phyloP scores from a whole-genome alignment of 176 grass and related monocot genomes.

The Musa beccarii region DNA sequence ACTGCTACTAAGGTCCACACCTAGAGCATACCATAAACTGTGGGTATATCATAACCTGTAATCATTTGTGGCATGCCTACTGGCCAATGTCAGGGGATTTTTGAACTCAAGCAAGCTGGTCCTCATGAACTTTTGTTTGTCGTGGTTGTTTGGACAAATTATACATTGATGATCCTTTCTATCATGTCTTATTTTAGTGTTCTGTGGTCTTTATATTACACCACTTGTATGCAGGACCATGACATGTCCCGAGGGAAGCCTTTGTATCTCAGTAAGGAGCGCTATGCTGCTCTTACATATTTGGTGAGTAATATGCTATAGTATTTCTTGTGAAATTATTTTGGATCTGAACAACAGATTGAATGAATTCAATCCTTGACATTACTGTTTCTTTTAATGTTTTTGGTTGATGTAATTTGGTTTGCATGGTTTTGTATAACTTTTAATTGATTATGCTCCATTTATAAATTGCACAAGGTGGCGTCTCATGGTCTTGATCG shows the following conservation, averaged over 20 bases:
- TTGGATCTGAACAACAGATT: background rate
- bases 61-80: no score
- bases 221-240: conserved; percentile 57
- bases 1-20: no score
- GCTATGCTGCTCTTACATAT: conserved; percentile 82
- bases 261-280: conserved; percentile 89
- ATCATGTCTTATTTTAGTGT: background rate
- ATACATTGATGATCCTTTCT: background rate
- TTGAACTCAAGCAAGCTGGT: no score
- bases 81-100: no score
- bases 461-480: conserved; percentile 40
- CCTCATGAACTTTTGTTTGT: background rate
- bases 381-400: background rate
- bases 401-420: background rate
- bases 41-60: no score
- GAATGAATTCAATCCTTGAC: background rate
- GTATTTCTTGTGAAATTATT: conserved; percentile 8
- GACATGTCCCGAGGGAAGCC: conserved; percentile 86
- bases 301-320: conserved; percentile 36
- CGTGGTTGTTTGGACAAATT: background rate
- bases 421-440: background rate
- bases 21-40: no score
- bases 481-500: conserved; percentile 93
- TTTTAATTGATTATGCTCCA: conserved; percentile 16
- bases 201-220: background rate